Conservation (phyloP, 1,139 yeast species). For the Kluyveromyces marxianus region DNA sequence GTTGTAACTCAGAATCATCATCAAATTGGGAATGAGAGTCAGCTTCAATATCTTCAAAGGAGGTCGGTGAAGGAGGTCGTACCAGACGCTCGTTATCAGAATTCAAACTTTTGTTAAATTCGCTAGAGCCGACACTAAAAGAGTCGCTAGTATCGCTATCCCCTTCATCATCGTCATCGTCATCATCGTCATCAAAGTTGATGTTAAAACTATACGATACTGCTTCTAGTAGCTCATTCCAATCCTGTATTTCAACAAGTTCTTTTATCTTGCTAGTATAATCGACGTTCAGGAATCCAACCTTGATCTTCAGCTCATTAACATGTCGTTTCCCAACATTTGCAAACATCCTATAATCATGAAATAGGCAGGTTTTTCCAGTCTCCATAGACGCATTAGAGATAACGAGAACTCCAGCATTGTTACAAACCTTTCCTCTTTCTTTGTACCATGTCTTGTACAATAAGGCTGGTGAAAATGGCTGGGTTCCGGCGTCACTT, state of each 20-base stretch:
- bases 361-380: constrained; percentile 18
- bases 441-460: constrained; percentile 11
- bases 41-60: neutral
- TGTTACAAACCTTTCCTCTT: neutral
- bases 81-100: neutral
- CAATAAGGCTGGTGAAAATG: constrained; percentile 16
- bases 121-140: neutral
- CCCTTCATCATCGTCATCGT: constrained; percentile 7
- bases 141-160: constrained; percentile 2
- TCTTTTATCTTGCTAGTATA: constrained; percentile 25
- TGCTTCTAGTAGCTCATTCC: constrained; percentile 25
- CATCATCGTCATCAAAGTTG: constrained; percentile 27
- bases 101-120: neutral
- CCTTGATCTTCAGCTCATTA: constrained; percentile 26
- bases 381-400: constrained; percentile 25
- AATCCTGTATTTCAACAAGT: constrained; percentile 25
- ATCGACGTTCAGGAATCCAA: constrained; percentile 29
- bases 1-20: neutral
- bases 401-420: constrained; percentile 21
- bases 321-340: constrained; percentile 18
- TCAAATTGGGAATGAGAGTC: neutral
- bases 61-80: neutral
- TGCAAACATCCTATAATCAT: constrained; percentile 17
- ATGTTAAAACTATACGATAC: constrained; percentile 26
- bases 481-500: neutral